Evolutionary conservation across 768 basidiomycete species (phyloP), one percentile per base, ranked within the genome.

Genomic region (Infundibulicybe gibba): DNA sequence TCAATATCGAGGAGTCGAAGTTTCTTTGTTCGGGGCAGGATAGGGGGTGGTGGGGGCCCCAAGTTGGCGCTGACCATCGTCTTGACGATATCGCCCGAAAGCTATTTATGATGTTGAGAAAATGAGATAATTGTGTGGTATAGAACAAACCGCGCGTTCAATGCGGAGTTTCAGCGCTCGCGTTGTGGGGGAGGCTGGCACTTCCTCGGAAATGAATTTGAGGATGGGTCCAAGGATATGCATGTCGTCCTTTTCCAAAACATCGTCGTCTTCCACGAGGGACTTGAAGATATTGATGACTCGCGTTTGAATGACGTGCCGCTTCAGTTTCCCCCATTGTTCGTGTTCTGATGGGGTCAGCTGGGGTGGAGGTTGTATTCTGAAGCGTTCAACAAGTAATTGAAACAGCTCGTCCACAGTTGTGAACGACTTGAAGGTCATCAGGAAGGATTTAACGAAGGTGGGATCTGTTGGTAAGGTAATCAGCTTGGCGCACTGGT

Each of bases 401-500:
- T 92, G 84, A 45, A 95, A 85, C 8, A 98, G 69, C 41, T 92
- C 85, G 47, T 89, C 80, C 39, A 89, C 71, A 5, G 83, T 85
- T 13, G 90, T 90, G 65, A 98, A 97, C 1, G 92, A 94, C 59
- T 94, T 91, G 74, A 91, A 97, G 1, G 95, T 97, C 81, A 97
- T 86, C 53, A 98, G 67, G 77, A 98, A 98, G 1, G 94, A 85
- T 61, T 86, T 85, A 62, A 77, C 88, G 67, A 87, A 95, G 6
- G 79, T 78, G 0, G 84, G 77, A 63, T 97, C 88, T 87, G 43
- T 33, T 55, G 48, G 44, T 46, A 19, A 15, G 14, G 30, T 41
- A 41, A 47, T n/a, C 14, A 41, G 6, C 17, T 30, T 38, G 16
- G 47, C 49, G 17, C 45, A 21, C 25, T 32, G 17, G 40, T 50